Percentiles rank a stretch among this genome's conserved stretches.
phyloP scores from a whole-genome alignment of 345 rosid species.

The Ricinus communis region DNA sequence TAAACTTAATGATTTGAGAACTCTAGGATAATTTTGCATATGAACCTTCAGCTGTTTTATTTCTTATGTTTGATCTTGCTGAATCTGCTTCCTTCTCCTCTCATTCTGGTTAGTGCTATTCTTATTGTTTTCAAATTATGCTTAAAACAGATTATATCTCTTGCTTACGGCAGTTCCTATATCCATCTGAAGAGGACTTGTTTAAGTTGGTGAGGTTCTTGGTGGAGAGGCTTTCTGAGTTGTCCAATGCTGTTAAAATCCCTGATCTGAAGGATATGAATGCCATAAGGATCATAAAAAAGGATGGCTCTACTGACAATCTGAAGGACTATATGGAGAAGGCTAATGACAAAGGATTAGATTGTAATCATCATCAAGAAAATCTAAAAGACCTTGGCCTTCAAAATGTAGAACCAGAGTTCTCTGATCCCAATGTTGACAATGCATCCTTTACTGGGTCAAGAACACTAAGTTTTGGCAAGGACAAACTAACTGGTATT shows the following conservation, averaged over 20 bases:
- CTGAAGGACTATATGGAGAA: constrained; percentile 22
- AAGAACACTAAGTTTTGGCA: not conserved
- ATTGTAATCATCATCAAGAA: constrained; percentile 42
- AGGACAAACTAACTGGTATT: not conserved
- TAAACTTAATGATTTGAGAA: not conserved
- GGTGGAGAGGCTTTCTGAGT: constrained; percentile 63
- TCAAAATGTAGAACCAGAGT: constrained; percentile 34
- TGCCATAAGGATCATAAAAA: too few relatives aligned
- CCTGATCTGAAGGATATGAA: constrained; percentile 29
- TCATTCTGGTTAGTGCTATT: constrained; percentile 27
- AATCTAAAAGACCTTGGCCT: constrained; percentile 44
- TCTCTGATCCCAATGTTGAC: constrained; percentile 20
- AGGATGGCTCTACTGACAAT: constrained; percentile 16
- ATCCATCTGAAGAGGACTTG: constrained; percentile 73
- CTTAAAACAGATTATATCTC: constrained; percentile 61
- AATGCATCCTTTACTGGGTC: constrained; percentile 20
- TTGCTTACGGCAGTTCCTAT: constrained; percentile 84
- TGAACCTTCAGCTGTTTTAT: not conserved
- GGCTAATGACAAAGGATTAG: constrained; percentile 32
- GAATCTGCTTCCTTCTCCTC: constrained; percentile 9
- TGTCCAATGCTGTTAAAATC: constrained; percentile 27
- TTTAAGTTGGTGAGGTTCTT: constrained; percentile 63
- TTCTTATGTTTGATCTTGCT: constrained; percentile 1
- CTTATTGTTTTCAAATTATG: constrained; percentile 54
- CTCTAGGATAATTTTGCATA: not conserved